Evolutionary conservation across 2,329 filamentous ascomycete species (phyloP), one percentile per base, ranked within the genome.

Genomic region (Sphaerostilbella broomeana): DNA sequence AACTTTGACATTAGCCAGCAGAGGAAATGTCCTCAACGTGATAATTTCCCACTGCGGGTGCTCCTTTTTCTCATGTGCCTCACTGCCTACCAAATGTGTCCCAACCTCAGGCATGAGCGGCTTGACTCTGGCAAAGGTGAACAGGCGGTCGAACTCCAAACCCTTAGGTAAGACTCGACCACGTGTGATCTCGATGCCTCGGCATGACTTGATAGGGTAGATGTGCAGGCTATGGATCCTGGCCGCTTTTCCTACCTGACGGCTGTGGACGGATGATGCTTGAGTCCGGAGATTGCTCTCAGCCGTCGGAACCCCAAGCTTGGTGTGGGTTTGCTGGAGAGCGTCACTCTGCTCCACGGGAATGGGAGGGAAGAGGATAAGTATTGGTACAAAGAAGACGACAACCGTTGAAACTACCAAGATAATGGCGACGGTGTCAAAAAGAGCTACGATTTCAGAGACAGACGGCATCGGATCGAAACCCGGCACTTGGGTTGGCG

Each of bases 121-220:
- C 42, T 45, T 49, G 28, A 47, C 67, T 59, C 89, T 82, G 2
- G 84, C 87, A 56, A 95, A 86, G 33, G 79, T 82, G 65, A 88
- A 94, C 50, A 90, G 75, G 5, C 87, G 77, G 61, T 95, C 88
- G 59, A 83, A 84, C 56, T 82, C 75, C 41, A 94, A 69, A 2
- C 88, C 87, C 3, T 76, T 77, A 5, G 76, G 66, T 31, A 86
- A 62, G 12, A 92, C 71, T 38, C 76, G 73, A 44, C 75, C 76
- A 45, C 71, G 65, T 36, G 74, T 64, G 32, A 95, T 61, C 62
- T 92, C 86, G 39, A 94, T 78, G 19, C 83, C 84, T 40, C 67
- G 69, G 58, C 87, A 94, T 41, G 84, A 86, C 64, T 94, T 90
- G 58, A 95, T 65, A 1, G 89, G 88, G 59, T 92, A 90, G 44